These are phyloP conservation scores for Fomitopsis pulvina DNA, from an alignment of 768 basidiomycete species.

Conservation along the genomic window DNA sequence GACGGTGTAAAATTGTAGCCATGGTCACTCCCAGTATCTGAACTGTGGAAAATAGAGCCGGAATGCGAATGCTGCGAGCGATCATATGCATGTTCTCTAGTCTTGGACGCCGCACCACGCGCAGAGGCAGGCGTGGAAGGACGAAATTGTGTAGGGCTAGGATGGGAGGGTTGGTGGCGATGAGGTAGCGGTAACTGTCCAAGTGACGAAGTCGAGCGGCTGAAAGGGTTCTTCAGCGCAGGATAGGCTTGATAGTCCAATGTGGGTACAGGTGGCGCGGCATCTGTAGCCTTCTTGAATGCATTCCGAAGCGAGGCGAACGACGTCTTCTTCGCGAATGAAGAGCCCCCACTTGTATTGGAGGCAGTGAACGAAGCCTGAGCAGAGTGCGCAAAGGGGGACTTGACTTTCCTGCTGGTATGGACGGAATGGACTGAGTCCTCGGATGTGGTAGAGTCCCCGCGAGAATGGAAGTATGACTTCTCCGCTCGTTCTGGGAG, in stretches of 20 bases:
- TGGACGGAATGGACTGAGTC: constrained; percentile 63
- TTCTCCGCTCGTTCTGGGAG: constrained; percentile 42
- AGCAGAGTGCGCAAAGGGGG: constrained; percentile 64
- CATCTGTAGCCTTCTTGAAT: constrained; percentile 65
- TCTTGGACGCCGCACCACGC: constrained; percentile 33
- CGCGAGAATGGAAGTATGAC: constrained; percentile 68
- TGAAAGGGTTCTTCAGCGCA: constrained; percentile 75
- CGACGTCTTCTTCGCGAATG: constrained; percentile 74
- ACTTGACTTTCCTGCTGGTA: constrained; percentile 29
- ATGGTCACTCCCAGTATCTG: constrained; percentile 68
- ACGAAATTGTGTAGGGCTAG: constrained; percentile 48
- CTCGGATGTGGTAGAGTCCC: constrained; percentile 74
- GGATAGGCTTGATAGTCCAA: constrained; percentile 66
- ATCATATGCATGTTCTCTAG: constrained; percentile 51
- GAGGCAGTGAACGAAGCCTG: constrained; percentile 61
- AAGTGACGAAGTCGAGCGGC: constrained; percentile 74
- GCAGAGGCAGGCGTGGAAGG: constrained; percentile 56
- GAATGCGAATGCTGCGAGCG: constrained; percentile 76
- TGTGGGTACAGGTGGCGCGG: constrained; percentile 62
- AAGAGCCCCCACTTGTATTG: constrained; percentile 32
- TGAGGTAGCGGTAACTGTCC: constrained; percentile 36
- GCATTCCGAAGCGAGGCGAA: constrained; percentile 86
- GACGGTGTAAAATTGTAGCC: constrained; percentile 36
- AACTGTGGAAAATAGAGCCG: constrained; percentile 65
- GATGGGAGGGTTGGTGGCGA: constrained; percentile 31